A percentile compares a stretch with the other conserved stretches of the same genome.
Conservation (phyloP, 2,329 filamentous ascomycete genomes). For the Fusarium armeniacum region DNA sequence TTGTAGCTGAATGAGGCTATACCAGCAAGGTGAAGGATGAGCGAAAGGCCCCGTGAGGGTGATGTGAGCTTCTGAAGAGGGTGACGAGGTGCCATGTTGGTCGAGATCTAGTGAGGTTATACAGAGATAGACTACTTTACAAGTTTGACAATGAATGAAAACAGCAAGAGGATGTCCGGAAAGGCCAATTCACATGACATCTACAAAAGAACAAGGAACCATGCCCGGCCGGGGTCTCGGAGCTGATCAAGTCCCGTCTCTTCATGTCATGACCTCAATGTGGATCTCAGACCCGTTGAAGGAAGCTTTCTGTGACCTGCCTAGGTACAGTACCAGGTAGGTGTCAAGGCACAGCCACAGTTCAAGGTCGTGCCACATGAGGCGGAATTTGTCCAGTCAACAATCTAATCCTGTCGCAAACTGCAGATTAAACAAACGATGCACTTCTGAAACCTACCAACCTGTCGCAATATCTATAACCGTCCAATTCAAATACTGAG, state of each 20-base stretch:
- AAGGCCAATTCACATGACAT: slow-evolving; percentile 15
- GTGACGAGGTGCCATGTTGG: slow-evolving; percentile 62
- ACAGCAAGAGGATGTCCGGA: not conserved
- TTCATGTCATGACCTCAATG: slow-evolving; percentile 43
- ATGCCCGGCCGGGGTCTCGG: slow-evolving; percentile 37
- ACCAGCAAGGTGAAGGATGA: slow-evolving; percentile 71
- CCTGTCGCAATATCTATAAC: slow-evolving; percentile 5
- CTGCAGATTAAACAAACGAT: slow-evolving; percentile 23
- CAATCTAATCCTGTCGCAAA: slow-evolving; percentile 31
- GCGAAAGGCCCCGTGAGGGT: slow-evolving; percentile 74
- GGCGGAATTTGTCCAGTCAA: slow-evolving; percentile 42
- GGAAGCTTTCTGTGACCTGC: not conserved
- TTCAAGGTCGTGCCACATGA: slow-evolving; percentile 43
- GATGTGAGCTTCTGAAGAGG: slow-evolving; percentile 75
- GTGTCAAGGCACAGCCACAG: slow-evolving; percentile 35
- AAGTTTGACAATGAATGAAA: not conserved
- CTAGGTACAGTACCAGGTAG: not conserved
- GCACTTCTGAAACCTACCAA: not conserved
- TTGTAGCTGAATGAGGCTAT: slow-evolving; percentile 66
- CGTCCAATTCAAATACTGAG: not conserved
- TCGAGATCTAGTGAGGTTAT: not conserved
- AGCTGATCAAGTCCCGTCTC: slow-evolving; percentile 31
- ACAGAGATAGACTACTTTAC: not conserved
- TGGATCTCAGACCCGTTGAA: slow-evolving; percentile 19
- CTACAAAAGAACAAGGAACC: slow-evolving; percentile 23